Conservation (phyloP, 1,284 basidiomycete genomes). For the Phaffia rhodozyma region DNA sequence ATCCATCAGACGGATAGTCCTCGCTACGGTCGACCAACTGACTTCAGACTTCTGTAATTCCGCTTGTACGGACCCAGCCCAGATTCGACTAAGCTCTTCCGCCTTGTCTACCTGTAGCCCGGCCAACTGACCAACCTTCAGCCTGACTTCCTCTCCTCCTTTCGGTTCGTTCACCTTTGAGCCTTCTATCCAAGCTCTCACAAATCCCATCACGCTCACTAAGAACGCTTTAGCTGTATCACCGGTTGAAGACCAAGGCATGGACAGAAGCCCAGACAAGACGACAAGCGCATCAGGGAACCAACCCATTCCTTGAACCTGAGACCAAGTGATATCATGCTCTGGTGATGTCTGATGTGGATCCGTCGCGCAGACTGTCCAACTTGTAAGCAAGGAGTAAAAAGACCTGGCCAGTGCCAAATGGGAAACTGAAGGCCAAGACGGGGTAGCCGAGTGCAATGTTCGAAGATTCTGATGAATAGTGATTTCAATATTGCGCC, state of each 20-base stretch:
- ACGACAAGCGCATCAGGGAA: slow-evolving; percentile 42
- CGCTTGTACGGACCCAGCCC: too few species aligned
- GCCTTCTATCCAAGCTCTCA: slow-evolving; percentile 57
- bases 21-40: too few species aligned
- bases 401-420: slow-evolving; percentile 41
- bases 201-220: slow-evolving; percentile 21
- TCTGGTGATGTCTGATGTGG: slow-evolving; percentile 74
- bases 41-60: too few species aligned
- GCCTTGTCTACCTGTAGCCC: background rate
- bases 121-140: slow-evolving; percentile 1
- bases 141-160: slow-evolving; percentile 50
- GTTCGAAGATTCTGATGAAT: slow-evolving; percentile 29
- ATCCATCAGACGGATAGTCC: background rate
- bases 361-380: slow-evolving; percentile 73
- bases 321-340: slow-evolving; percentile 84
- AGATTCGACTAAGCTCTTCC: too few species aligned
- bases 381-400: slow-evolving; percentile 47
- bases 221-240: slow-evolving; percentile 46
- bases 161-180: slow-evolving; percentile 54
- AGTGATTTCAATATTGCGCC: slow-evolving; percentile 23
- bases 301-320: slow-evolving; percentile 66
- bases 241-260: slow-evolving; percentile 7
- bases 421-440: slow-evolving; percentile 28
- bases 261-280: background rate
- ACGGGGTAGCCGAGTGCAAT: background rate